These are phyloP conservation scores for Nemania sp. DNA, from an alignment of 2,329 filamentous ascomycete species.

Conservation along the genomic window DNA sequence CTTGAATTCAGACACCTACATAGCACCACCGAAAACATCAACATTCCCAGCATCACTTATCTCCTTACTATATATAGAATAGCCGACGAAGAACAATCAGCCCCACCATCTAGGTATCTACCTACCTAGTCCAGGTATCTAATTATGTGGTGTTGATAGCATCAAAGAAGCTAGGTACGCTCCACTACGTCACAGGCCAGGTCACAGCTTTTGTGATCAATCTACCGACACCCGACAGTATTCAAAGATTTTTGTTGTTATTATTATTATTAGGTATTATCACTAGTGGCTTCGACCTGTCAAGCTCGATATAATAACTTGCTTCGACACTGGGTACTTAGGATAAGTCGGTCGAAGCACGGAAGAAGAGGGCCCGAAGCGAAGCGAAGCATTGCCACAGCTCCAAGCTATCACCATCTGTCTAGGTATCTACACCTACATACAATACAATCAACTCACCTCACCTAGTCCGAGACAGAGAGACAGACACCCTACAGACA, in stretches of 20 bases:
- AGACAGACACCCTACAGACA: too few relatives aligned
- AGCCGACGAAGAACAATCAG: conserved; percentile 11
- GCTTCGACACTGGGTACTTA: background rate
- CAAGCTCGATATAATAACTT: background rate
- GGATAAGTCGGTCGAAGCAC: background rate
- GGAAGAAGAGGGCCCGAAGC: conserved; percentile 3
- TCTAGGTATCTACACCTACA: background rate
- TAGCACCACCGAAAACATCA: background rate
- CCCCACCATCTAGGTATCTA: conserved; percentile 19
- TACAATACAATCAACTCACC: background rate
- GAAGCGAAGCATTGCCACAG: background rate
- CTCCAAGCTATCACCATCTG: background rate
- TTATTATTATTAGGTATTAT: too few relatives aligned
- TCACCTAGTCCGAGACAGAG: background rate
- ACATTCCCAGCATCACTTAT: conserved; percentile 23
- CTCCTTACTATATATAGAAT: background rate
- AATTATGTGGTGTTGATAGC: background rate
- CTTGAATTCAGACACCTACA: conserved; percentile 4
- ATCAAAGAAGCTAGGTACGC: conserved; percentile 15
- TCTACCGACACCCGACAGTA: background rate
- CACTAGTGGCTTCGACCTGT: background rate
- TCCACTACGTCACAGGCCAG: conserved; percentile 36
- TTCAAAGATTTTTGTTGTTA: too few relatives aligned
- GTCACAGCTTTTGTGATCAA: background rate
- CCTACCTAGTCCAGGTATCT: background rate